These are phyloP conservation scores for Macrophomina tecta DNA, from an alignment of 2,329 filamentous ascomycete species.

Conservation along the genomic window DNA sequence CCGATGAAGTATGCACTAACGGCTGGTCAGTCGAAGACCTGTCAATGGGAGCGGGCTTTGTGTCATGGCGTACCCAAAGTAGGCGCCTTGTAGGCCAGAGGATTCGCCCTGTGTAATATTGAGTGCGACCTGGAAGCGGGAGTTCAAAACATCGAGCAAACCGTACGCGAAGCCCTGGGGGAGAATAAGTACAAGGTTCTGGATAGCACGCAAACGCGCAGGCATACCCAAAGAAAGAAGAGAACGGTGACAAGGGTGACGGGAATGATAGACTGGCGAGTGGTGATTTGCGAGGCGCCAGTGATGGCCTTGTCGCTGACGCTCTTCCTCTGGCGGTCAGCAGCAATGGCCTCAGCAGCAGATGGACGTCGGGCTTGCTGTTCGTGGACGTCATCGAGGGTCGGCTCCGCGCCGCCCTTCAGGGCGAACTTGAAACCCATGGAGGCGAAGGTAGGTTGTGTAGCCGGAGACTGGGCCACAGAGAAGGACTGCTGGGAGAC, in stretches of 20 bases:
- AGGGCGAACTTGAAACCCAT: conserved; percentile 32
- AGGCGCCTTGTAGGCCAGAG: conserved; percentile 67
- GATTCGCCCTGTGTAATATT: conserved; percentile 60
- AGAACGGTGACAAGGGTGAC: conserved; percentile 54
- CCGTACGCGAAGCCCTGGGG: conserved; percentile 51
- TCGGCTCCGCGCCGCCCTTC: conserved; percentile 41
- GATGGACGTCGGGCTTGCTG: conserved; percentile 46
- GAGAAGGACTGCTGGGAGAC: neutral
- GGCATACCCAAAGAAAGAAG: conserved; percentile 56
- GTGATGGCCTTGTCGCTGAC: conserved; percentile 44
- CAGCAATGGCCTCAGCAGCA: conserved; percentile 40
- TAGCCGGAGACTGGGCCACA: neutral
- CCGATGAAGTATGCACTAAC: conserved; percentile 59
- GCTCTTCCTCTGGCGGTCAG: conserved; percentile 41
- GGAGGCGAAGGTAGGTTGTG: neutral
- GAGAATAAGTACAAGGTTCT: neutral
- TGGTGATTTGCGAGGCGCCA: conserved; percentile 48
- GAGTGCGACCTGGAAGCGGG: conserved; percentile 50
- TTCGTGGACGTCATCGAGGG: conserved; percentile 42
- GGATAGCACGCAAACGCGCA: neutral
- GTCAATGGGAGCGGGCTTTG: neutral
- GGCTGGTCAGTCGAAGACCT: neutral
- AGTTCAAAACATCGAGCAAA: conserved; percentile 52
- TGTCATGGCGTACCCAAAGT: conserved; percentile 60
- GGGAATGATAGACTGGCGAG: conserved; percentile 56